Conservation (phyloP, 495 filamentous ascomycete genomes). For the Penicillium soppii region DNA sequence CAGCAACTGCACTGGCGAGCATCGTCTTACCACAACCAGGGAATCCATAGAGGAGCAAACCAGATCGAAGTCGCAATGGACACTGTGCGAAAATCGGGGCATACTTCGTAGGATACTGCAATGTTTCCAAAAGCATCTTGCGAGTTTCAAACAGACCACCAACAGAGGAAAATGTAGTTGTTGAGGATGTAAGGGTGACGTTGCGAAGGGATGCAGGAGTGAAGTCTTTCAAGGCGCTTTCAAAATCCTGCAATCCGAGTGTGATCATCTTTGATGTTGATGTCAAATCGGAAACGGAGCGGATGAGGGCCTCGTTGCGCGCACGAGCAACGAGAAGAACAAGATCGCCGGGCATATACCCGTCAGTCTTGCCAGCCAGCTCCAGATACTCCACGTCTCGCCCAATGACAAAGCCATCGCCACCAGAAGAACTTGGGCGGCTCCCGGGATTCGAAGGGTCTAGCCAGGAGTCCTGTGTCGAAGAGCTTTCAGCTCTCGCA, state of each 20-base stretch:
- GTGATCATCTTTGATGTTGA: slow-evolving; percentile 48
- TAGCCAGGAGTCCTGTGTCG: slow-evolving; percentile 67
- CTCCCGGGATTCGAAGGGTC: slow-evolving; percentile 56
- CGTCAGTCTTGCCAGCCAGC: slow-evolving; percentile 87
- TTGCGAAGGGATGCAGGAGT: slow-evolving; percentile 92
- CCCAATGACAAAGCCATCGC: slow-evolving; percentile 66
- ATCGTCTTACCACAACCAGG: slow-evolving; percentile 97
- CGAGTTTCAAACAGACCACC: slow-evolving; percentile 85
- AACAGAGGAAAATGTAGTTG: slow-evolving; percentile 84
- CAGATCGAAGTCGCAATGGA: slow-evolving; percentile 87
- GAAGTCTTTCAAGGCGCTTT: slow-evolving; percentile 81
- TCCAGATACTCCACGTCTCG: slow-evolving; percentile 87
- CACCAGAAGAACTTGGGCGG: slow-evolving; percentile 46
- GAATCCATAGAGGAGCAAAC: slow-evolving; percentile 88
- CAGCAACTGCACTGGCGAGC: slow-evolving; percentile 88
- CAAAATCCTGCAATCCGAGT: slow-evolving; percentile 73
- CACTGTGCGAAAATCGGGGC: slow-evolving; percentile 97
- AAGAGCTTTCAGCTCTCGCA: slow-evolving; percentile 35
- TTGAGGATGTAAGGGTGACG: slow-evolving; percentile 86
- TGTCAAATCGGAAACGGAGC: slow-evolving; percentile 50
- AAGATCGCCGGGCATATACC: slow-evolving; percentile 96
- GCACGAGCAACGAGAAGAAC: slow-evolving; percentile 82
- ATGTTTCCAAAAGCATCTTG: slow-evolving; percentile 82
- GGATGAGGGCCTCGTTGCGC: slow-evolving; percentile 85
- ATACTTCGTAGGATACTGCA: slow-evolving; percentile 97